Evolutionary conservation across 768 basidiomycete species (phyloP).

Genomic region (Russula lepida): DNA sequence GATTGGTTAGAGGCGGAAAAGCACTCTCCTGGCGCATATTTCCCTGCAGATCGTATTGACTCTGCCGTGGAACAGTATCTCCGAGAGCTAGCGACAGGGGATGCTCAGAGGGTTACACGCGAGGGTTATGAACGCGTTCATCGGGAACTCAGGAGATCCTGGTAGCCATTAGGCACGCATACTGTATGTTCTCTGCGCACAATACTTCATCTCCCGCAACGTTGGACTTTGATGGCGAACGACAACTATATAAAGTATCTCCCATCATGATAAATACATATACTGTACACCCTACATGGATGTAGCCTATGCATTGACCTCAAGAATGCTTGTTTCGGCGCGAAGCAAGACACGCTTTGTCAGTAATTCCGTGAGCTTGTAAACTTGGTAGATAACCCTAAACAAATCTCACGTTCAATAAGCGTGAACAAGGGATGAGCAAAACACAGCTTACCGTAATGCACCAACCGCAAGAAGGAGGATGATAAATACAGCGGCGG

Average conservation of each 20-base stretch:
- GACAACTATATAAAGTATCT: neutral
- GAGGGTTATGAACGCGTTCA: slow-evolving; percentile 60
- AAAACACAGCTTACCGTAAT: slow-evolving; percentile 39
- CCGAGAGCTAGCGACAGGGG: slow-evolving; percentile 53
- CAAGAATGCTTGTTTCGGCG: slow-evolving; percentile 75
- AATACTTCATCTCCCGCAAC: too few relatives aligned
- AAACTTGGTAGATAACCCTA: slow-evolving; percentile 67
- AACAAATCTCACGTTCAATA: slow-evolving; percentile 17
- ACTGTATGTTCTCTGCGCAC: too few relatives aligned
- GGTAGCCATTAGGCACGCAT: slow-evolving; percentile 34
- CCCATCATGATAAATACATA: slow-evolving; percentile 6
- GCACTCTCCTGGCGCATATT: slow-evolving; percentile 65
- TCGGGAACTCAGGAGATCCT: slow-evolving; percentile 61
- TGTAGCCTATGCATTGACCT: slow-evolving; percentile 42
- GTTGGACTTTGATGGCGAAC: slow-evolving; percentile 3
- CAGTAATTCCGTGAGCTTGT: slow-evolving; percentile 48
- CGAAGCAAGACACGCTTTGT: slow-evolving; percentile 55
- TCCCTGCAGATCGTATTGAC: slow-evolving; percentile 75
- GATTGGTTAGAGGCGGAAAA: slow-evolving; percentile 79
- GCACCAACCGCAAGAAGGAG: slow-evolving; percentile 54
- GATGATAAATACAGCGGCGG: slow-evolving; percentile 59
- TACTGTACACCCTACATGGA: slow-evolving; percentile 16
- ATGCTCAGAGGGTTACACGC: slow-evolving; percentile 45
- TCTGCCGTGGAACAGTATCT: slow-evolving; percentile 66
- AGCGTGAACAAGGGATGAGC: neutral